Percentiles rank a stretch among this genome's conserved stretches.
These are phyloP conservation scores for Osmozyma mogii DNA, from an alignment of 805 yeast species.

Conservation along the genomic window DNA sequence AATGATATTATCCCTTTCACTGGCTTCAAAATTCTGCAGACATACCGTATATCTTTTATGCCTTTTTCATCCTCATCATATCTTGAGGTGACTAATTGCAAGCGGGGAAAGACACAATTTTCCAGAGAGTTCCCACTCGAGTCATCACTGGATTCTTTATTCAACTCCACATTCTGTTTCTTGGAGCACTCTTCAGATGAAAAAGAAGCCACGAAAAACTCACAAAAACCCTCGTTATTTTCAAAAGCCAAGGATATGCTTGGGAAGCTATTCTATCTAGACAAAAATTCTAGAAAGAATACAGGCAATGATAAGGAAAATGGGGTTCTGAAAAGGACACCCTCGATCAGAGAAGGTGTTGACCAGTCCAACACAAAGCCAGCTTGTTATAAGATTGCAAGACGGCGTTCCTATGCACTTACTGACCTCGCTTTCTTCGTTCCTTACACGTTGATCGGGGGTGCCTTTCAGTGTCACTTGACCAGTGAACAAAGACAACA, in stretches of 20 bases:
- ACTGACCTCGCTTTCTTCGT: slow-evolving; percentile 39
- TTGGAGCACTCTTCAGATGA: not conserved
- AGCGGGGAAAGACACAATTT: slow-evolving; percentile 3
- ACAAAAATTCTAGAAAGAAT: too few species aligned
- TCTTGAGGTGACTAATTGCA: slow-evolving; percentile 10
- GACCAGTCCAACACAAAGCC: not conserved
- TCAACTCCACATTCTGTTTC: not conserved
- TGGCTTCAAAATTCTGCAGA: slow-evolving; percentile 10
- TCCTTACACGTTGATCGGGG: slow-evolving; percentile 60
- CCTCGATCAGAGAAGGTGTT: too few species aligned
- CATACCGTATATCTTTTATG: slow-evolving; percentile 6
- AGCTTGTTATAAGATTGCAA: slow-evolving; percentile 46
- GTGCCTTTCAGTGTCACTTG: slow-evolving; percentile 45
- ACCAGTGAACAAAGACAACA: slow-evolving; percentile 17
- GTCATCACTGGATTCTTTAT: slow-evolving; percentile 5
- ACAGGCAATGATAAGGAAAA: too few species aligned
- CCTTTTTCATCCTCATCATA: slow-evolving; percentile 6
- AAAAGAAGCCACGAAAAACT: too few species aligned
- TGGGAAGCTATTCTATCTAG: too few species aligned
- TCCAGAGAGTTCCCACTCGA: slow-evolving; percentile 4
- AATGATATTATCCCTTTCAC: slow-evolving; percentile 8
- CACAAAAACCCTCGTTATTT: too few species aligned
- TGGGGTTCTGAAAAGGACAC: too few species aligned
- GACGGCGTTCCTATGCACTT: slow-evolving; percentile 45
- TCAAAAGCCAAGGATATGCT: too few species aligned